Conservation (phyloP, 202 grass and related monocot species). For the Brachypodium distachyon region DNA sequence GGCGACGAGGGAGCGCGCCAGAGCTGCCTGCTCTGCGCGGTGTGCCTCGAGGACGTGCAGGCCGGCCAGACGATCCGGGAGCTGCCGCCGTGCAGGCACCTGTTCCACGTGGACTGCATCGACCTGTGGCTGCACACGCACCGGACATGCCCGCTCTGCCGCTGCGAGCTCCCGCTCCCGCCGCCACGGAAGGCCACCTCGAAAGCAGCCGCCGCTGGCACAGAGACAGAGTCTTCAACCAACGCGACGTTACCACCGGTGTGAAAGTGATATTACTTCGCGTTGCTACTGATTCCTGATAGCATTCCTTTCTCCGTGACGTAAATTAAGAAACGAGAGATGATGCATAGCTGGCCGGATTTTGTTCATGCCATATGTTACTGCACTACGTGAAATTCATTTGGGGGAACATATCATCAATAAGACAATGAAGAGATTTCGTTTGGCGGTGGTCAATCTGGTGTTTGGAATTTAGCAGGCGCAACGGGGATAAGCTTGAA, state of each 20-base stretch:
- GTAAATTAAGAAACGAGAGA: background rate
- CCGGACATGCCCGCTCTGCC: constrained; percentile 46
- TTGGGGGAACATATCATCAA: background rate
- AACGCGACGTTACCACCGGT: constrained; percentile 13
- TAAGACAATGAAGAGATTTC: background rate
- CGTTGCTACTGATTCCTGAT: background rate
- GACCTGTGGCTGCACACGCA: constrained; percentile 40
- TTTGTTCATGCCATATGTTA: too few species aligned
- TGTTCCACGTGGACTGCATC: constrained; percentile 52
- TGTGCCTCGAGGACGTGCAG: constrained; percentile 33
- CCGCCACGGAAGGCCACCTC: background rate
- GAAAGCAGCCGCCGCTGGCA: background rate
- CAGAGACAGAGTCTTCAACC: background rate
- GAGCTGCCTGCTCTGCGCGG: constrained; percentile 12
- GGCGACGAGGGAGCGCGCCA: background rate
- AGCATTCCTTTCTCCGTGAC: background rate
- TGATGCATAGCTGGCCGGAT: background rate
- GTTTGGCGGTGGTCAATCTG: background rate
- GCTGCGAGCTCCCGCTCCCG: constrained; percentile 13
- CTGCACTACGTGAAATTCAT: background rate
- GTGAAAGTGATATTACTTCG: background rate
- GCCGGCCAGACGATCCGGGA: constrained; percentile 31
- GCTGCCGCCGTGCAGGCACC: constrained; percentile 43
- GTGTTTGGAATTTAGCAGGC: background rate
- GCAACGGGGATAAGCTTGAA: background rate